Base-by-base conservation (phyloP, 805 yeast genomes). In the Suhomyces sp. region DNA sequence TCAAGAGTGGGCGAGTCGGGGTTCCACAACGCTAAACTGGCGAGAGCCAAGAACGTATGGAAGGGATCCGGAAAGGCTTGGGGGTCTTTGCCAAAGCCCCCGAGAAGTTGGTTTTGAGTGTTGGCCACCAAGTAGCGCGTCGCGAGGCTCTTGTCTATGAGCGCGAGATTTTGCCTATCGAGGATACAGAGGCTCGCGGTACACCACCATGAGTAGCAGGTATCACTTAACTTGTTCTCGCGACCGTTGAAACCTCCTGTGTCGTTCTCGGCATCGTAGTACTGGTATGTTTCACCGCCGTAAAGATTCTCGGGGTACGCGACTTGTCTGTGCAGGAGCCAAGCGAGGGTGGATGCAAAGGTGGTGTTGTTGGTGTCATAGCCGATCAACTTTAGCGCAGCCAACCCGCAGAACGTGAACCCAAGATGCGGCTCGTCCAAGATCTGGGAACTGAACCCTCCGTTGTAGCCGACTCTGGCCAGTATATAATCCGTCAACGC, bases 151-250 rank as follows among this genome's bases (percentile, higher is more conserved):
- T 52, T 33, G 54, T 83, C 72, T 1, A 79, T 57, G 12, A 82
- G 61, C 0, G 53, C 51, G 20, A 65, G 48, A n/a, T 59, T 56
- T 12, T 53, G 17, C 0, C 49, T 48, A 1, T 64, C 65, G 21
- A 89, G 59, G 12, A 86, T 58, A 1, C 62, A 58, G 54, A 89
- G 69, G 4, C 89, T 73, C 2, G 82, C 92, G 13, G 83, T 60
- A 44, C 82, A 80, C 97, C 97, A 91, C 77, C 90, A 91, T 6
- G 86, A 80, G 62, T 91, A 91, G 70, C 97, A 91, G 0, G 96
- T 86, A 66, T 91, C 97, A 3, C 87, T 87, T 52, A 76, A 79
- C 65, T 91, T 91, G 65, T 89, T 89, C n/a, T 81, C 83, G 45
- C 97, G 75, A 1, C 97, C 97, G 65, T 90, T 89, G 63, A 88